Evolutionary conservation across 2,329 filamentous ascomycete genomes (phyloP), one percentile per base, ranked within the genome.

Genomic region (Trichoderma atrobrunneum): DNA sequence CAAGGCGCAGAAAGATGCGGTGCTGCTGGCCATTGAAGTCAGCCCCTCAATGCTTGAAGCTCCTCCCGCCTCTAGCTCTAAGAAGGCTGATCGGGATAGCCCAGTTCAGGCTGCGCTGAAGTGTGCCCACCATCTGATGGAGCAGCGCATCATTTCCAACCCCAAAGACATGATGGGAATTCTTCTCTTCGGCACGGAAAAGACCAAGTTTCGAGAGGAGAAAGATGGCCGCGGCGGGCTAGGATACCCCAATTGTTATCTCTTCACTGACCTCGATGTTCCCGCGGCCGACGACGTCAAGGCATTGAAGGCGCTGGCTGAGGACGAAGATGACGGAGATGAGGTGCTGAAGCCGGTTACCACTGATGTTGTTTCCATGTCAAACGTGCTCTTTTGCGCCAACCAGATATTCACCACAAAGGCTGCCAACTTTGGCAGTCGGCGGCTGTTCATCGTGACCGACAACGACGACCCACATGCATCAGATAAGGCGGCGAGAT

Each of bases 81-180:
- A 93, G 82, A 95, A 94, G 80, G 89, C 90, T 57, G 92, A 93
- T 75, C 90, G 86, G 72, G 93, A 95, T 77, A 95, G 92, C 59
- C 90, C 95, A 5, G 87, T 94, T 1, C 87, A 91, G 67, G 95
- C 95, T 18, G 95, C 96, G 5, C 83, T 99, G 64, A 97, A 97
- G 86, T 98, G 94, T 77, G 96, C 95, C 72, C 97, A 97, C 78
- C 90, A 94, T 78, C 86, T 99, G 68, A 98, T 99, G 93, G 94
- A 98, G 83, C 95, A 98, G 83, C 93, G 96, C 77, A 98, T 99
- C 81, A 98, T 99, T 77, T 95, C 95, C 4, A 95, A 95, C 74
- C 96, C 96, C 1, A 95, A 92, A 78, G 96, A 99, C 74, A 97
- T 98, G 93, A 98, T 99, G 88, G 95, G 95, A 2, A 92, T 99